These are phyloP conservation scores for Lodderomyces orthopsilosis DNA, from an alignment of 1,139 yeast species.

Conservation along the genomic window DNA sequence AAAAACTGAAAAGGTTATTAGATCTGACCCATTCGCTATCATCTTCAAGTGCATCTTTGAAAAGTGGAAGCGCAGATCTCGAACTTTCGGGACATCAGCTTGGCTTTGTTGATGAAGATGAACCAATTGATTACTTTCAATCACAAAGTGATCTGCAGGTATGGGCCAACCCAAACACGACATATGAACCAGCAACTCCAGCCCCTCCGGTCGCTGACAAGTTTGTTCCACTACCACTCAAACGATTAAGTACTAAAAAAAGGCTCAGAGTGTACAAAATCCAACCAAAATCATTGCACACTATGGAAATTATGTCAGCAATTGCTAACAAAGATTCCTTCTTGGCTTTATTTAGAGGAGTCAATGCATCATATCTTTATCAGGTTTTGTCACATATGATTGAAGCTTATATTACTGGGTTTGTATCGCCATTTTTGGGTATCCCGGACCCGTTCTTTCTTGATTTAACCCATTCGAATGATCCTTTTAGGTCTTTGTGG, in stretches of 20 bases:
- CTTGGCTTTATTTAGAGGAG: constrained; percentile 80
- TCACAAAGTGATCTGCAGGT: constrained; percentile 17
- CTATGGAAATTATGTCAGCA: constrained; percentile 69
- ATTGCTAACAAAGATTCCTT: constrained; percentile 77
- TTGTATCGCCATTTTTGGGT: constrained; percentile 74
- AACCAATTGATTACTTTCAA: constrained; percentile 57
- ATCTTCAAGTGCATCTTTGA: neutral
- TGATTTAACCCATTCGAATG: constrained; percentile 78
- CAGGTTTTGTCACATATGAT: constrained; percentile 73
- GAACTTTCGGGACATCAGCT: neutral
- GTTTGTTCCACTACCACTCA: constrained; percentile 6
- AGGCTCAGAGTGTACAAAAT: constrained; percentile 31
- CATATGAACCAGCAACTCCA: constrained; percentile 11
- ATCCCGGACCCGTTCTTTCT: constrained; percentile 91
- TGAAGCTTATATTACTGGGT: constrained; percentile 91
- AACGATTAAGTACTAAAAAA: constrained; percentile 7
- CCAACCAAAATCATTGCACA: constrained; percentile 61
- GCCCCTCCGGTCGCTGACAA: constrained; percentile 4
- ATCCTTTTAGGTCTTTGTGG: constrained; percentile 64
- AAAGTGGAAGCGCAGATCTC: neutral
- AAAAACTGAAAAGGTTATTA: constrained; percentile 12
- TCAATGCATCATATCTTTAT: constrained; percentile 80
- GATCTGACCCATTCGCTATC: constrained; percentile 7
- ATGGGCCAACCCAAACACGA: constrained; percentile 11
- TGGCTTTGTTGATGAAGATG: constrained; percentile 37